Evolutionary conservation across 2,329 filamentous ascomycete species (phyloP).

Genomic region (Apiospora koreana): DNA sequence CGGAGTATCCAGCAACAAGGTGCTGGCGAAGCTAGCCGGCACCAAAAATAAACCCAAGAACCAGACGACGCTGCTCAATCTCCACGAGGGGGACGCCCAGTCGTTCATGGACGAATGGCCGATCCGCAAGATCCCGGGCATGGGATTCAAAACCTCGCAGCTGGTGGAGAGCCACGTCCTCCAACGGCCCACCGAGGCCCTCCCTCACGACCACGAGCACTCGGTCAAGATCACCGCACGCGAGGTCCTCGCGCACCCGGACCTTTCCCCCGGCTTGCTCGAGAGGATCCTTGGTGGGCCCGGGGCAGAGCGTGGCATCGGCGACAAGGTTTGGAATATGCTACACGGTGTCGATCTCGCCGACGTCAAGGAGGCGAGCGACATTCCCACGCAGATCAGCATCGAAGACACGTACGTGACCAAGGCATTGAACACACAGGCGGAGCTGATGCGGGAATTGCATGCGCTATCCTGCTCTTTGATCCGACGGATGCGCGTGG

Average conservation of each 20-base stretch:
- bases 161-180: conserved; percentile 63
- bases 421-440: conserved; percentile 63
- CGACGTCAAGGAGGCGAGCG: conserved; percentile 70
- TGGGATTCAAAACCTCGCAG: conserved; percentile 78
- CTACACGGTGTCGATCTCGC: conserved; percentile 78
- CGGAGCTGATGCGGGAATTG: conserved; percentile 69
- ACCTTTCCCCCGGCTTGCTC: conserved; percentile 64
- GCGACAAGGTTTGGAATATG: conserved; percentile 72
- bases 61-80: conserved; percentile 80
- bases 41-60: conserved; percentile 82
- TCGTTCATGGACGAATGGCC: conserved; percentile 75
- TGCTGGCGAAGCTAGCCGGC: conserved; percentile 82
- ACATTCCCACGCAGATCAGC: conserved; percentile 83
- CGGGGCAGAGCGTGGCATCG: conserved; percentile 71
- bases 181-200: conserved; percentile 31
- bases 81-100: conserved; percentile 56
- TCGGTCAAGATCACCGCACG: conserved; percentile 58
- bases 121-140: conserved; percentile 80
- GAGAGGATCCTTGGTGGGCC: conserved; percentile 70
- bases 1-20: conserved; percentile 84
- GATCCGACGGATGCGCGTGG: conserved; percentile 74
- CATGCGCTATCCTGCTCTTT: conserved; percentile 68
- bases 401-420: conserved; percentile 88
- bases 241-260: conserved; percentile 59
- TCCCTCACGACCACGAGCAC: conserved; percentile 38